Percentiles rank a stretch among this genome's conserved stretches.
These are phyloP conservation scores for Lactarius indigo DNA, from an alignment of 768 basidiomycete species.

Conservation along the genomic window DNA sequence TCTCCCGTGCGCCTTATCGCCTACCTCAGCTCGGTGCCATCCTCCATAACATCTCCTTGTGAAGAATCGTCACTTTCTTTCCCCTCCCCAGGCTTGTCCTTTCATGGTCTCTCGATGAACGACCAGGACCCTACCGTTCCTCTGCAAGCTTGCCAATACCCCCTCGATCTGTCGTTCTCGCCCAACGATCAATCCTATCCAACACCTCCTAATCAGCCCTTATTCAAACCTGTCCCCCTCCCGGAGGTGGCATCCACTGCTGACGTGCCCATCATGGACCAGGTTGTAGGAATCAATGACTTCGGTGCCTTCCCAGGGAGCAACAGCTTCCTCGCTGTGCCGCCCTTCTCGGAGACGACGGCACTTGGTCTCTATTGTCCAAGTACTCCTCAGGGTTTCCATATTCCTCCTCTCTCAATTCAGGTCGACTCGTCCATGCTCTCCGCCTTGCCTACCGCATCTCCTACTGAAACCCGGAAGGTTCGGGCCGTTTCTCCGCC, in stretches of 20 bases:
- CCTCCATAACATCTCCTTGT: conserved; percentile 10
- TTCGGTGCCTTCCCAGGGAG: not conserved
- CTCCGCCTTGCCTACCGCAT: not conserved
- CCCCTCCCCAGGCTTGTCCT: not conserved
- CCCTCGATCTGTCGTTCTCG: not conserved
- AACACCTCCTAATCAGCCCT: not conserved
- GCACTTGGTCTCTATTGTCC: conserved; percentile 15
- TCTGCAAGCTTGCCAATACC: not conserved
- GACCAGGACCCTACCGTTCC: not conserved
- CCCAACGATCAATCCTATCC: not conserved
- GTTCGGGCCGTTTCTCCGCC: not conserved
- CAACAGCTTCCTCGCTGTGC: not conserved
- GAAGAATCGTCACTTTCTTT: not conserved
- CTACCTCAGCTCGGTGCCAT: not conserved
- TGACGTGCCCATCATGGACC: not conserved
- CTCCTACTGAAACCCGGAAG: not conserved
- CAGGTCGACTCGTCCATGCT: not conserved
- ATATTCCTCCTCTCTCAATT: not conserved
- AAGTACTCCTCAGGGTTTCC: not conserved
- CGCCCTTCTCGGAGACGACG: not conserved
- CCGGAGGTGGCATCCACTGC: not conserved
- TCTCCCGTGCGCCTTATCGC: not conserved
- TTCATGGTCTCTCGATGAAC: not conserved
- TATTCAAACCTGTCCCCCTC: not conserved
- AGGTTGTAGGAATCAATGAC: not conserved